These are phyloP conservation scores for Bertia moriformis DNA, from an alignment of 2,329 filamentous ascomycete genomes.

Conservation along the genomic window DNA sequence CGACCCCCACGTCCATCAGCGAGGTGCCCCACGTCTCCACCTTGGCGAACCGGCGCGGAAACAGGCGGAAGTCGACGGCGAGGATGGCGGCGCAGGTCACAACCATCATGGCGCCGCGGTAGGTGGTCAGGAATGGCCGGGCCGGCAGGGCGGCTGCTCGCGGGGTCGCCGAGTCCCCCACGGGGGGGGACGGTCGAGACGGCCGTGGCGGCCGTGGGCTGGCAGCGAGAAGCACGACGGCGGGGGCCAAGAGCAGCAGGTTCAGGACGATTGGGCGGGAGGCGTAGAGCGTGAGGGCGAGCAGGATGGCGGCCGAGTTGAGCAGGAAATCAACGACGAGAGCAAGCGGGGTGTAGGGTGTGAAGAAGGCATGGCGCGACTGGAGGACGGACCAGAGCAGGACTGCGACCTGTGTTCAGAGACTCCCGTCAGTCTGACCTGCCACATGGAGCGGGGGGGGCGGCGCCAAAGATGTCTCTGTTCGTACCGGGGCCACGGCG, in stretches of 20 bases:
- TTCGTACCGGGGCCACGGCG: constrained; percentile 68
- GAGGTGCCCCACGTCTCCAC: constrained; percentile 99
- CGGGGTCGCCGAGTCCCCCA: neutral
- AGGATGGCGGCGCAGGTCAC: constrained; percentile 81
- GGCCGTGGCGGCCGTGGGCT: constrained; percentile 13
- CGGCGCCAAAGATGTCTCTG: too few relatives aligned
- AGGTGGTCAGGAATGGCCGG: constrained; percentile 85
- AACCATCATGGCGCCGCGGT: constrained; percentile 81
- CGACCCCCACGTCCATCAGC: constrained; percentile 95
- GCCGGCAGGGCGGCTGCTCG: constrained; percentile 32
- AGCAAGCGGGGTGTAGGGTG: constrained; percentile 52
- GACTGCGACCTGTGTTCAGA: constrained; percentile 49
- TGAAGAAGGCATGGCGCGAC: constrained; percentile 71
- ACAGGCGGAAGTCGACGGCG: constrained; percentile 89
- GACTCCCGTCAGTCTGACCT: constrained; percentile 1
- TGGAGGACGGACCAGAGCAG: constrained; percentile 84
- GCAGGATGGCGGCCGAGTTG: constrained; percentile 68
- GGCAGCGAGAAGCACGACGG: constrained; percentile 31
- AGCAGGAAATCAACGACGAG: constrained; percentile 73
- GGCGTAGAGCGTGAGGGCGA: constrained; percentile 76
- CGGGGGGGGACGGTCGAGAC: constrained; percentile 31
- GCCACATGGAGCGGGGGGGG: too few relatives aligned
- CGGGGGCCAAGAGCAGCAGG: constrained; percentile 59
- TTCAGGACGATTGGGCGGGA: constrained; percentile 60
- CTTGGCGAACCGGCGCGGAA: constrained; percentile 89